Evolutionary conservation across 495 filamentous ascomycete genomes (phyloP), one percentile per base, ranked within the genome.

Genomic region (Podospora pseudopauciseta): DNA sequence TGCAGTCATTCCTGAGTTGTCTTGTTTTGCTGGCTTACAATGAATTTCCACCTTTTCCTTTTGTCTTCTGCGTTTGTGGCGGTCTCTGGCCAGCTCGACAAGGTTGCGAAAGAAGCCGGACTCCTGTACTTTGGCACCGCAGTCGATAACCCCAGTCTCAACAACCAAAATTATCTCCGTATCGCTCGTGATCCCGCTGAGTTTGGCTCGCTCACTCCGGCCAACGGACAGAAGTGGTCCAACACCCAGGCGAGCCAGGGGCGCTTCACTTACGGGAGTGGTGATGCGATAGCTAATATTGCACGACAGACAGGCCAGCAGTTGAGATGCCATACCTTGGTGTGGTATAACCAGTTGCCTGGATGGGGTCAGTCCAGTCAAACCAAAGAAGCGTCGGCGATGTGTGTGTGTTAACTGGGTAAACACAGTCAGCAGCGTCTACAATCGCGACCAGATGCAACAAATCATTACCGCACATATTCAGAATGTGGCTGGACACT

Each of bases 291-390:
- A 68, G 78, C 81, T 13, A 68, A 80, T 54, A 71, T 85, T 30
- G 85, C 86, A 0, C 70, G 80, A 63, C 72, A 73, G 44, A 83
- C 86, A 61, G 79, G 81, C 18, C 81, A 88, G 72, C 71, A 80
- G 19, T 66, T 88, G 44, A 73, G 85, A 23, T 87, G 85, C 55
- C 85, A 88, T 68, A 87, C 81, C 11, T 72, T 88, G 19, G 84
- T 87, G 0, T 90, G 85, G 86, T 78, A 87, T 68, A 81, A 79
- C 26, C 85, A 89, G 65, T 71, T 88, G 11, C 84, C 87, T 2
- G 78, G 68, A 63, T 88, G 84, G 84, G 83, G 80, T 70, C 28
- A 26, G 44, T 63, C 16, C 16, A 2, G 2, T 49, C 5, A 13
- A 49, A 13, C 5, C 39, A 49, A 49, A 11, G 13, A 11, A 3